Evolutionary conservation across 495 filamentous ascomycete genomes (phyloP), one percentile per base, ranked within the genome.

Genomic region (Penicillium bialowiezense): DNA sequence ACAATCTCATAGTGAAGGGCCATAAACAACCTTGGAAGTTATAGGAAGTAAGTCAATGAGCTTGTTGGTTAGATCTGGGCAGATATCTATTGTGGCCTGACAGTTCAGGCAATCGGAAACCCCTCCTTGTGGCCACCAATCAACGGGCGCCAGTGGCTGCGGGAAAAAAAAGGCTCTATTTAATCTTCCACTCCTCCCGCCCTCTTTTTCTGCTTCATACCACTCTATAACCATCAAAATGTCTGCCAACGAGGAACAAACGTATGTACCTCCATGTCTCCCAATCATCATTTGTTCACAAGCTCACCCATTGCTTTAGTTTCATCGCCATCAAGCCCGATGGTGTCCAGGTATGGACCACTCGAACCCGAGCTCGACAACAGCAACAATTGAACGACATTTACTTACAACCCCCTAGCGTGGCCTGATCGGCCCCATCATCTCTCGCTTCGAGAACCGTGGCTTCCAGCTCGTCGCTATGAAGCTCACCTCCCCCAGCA

Each of bases 271-370:
- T 49, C 19, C 18, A 20, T 36, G 48, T 37, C 44, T 41, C 7
- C 20, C 50, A 41, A 41, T 56, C 59, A 59, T 64, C 59, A 39
- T 54, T 54, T n/a, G 56, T 57, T 58, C 55, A 68, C 55, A 68
- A 56, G 72, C 81, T 84, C 68, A 86, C 56, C 47, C 51, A 52
- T 58, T 42, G 62, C 35, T 49, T 54, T 62, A 97, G 91, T 75
- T 97, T 97, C 86, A 96, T 97, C 82, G 91, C 91, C 65, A 87
- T 97, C 84, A 97, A 97, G 89, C 91, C 91, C 65, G 91, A 97
- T 77, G 93, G 93, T 73, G 93, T 98, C 79, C 93, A 97, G 84
- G 91, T 95, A 86, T 59, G 79, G 55, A 51, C 32, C 20, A 13
- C 40, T 21, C 37, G 34, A 34, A 24, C 18, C 23, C 34, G 32